Evolutionary conservation across 139 green algal genomes (phyloP).

Genomic region (Volvox africanus): DNA sequence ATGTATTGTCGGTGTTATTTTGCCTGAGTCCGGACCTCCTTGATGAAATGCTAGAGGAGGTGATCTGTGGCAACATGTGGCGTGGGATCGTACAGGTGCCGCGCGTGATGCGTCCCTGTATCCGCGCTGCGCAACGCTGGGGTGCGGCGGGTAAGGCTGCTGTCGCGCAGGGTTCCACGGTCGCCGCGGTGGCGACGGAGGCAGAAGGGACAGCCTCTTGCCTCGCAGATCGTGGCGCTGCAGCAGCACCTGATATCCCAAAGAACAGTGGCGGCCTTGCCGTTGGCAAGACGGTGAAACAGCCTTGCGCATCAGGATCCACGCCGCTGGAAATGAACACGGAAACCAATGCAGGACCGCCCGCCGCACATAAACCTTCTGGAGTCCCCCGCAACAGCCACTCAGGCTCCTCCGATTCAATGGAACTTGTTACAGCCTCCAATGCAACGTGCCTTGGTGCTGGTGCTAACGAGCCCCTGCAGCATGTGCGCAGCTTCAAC

Average conservation of each 20-base stretch:
- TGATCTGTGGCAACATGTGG: slow-evolving; percentile 48
- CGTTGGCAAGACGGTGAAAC: no score
- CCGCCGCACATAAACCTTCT: not conserved
- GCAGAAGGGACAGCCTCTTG: not conserved
- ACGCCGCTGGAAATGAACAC: no score
- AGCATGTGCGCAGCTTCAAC: not conserved
- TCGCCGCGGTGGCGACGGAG: not conserved
- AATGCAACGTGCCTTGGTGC: not conserved
- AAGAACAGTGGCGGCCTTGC: no score
- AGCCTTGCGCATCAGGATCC: no score
- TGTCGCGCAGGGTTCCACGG: not conserved
- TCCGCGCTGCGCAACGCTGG: slow-evolving; percentile 25
- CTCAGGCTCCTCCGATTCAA: not conserved
- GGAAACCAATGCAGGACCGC: no score
- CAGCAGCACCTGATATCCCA: no score
- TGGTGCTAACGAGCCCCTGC: not conserved
- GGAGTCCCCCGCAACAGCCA: not conserved
- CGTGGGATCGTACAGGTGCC: slow-evolving; percentile 37
- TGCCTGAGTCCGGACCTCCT: slow-evolving; percentile 37
- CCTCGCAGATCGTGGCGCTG: no score
- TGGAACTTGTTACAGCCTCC: not conserved
- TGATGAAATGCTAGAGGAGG: slow-evolving; percentile 46
- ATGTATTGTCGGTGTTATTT: slow-evolving; percentile 30
- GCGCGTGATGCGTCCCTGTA: slow-evolving; percentile 38
- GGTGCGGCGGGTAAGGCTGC: not conserved